Base-by-base conservation (phyloP, 2,329 filamentous ascomycete species). In the Colletotrichum sojae region DNA sequence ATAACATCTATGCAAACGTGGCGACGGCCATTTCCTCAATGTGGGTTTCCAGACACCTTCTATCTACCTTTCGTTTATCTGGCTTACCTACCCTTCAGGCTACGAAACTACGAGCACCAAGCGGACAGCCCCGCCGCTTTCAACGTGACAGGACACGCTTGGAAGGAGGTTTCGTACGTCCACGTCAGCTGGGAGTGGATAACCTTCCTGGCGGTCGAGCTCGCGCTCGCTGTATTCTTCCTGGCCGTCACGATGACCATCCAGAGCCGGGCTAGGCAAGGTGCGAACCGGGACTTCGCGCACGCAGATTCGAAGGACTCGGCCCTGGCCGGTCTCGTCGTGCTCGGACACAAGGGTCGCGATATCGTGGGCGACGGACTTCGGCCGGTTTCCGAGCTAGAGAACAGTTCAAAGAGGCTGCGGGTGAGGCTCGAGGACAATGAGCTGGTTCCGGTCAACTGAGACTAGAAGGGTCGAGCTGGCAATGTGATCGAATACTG, bases 131-230 rank as follows among this genome's bases (percentile, higher is more conserved):
- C 46, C 13, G 51, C 18, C 2, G 25, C 15, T 1, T 55, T 27
- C 40, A 48, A 46, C 22, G 51, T 63, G 16, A 55, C 39, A 4
- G 60, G 60, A 4, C 45, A 54, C 12, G 60, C 60, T 5, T 46
- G 49, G 60, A 36, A 45, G 15, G 60, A 63, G 46, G 22, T 45
- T 3, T 45, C 51, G 8, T 63, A 63, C 39, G 60, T 63, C 60
- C n/a, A 27, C 18, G 15, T 63, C 15, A 36, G 6, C 12, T 63
- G 60, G 60, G 49, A 25, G 6, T 63, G 60, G 60, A 54, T 63
- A 31, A 25, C 49, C 2, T 45, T 55, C 13, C 51, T 63, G 2
- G 39, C 49, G 12, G 18, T 39, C 9, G 49, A 63, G 36, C 36
- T 63, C 8, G 36, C 25, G 3, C 13, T 55, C 22, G 60, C 60